These are phyloP conservation scores for Kwoniella europaea DNA, from an alignment of 768 basidiomycete genomes.

Conservation along the genomic window DNA sequence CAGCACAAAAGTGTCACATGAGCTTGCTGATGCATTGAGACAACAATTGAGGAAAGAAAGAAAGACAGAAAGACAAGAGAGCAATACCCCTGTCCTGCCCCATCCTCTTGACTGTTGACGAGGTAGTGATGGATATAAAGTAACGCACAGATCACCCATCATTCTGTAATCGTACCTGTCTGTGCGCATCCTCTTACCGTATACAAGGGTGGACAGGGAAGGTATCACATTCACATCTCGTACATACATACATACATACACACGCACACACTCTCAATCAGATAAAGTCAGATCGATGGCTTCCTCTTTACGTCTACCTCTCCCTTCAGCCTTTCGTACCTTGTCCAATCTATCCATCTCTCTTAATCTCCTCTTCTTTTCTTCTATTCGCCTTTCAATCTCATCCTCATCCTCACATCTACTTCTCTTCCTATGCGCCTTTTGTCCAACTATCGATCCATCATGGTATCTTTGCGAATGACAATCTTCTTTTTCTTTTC, in stretches of 20 bases:
- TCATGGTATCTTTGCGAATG: too few relatives aligned
- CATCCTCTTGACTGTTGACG: too few relatives aligned
- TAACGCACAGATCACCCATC: not conserved
- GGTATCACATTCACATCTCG: slow-evolving; percentile 1
- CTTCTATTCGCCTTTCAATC: not conserved
- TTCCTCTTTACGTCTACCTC: slow-evolving; percentile 4
- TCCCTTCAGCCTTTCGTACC: not conserved
- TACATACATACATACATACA: not conserved
- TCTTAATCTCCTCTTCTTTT: not conserved
- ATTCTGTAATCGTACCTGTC: not conserved
- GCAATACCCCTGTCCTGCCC: too few relatives aligned
- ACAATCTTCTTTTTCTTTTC: too few relatives aligned
- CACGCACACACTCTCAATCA: not conserved
- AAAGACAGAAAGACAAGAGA: too few relatives aligned
- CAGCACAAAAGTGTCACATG: not conserved
- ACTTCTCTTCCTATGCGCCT: not conserved
- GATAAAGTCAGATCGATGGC: slow-evolving; percentile 23
- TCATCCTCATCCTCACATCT: slow-evolving; percentile 2
- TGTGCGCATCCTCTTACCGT: not conserved
- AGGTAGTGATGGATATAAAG: too few relatives aligned
- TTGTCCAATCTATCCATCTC: not conserved
- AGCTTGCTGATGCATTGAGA: not conserved
- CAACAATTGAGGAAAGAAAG: too few relatives aligned
- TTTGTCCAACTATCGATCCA: too few relatives aligned
- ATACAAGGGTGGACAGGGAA: not conserved